A percentile compares a stretch with the other conserved stretches of the same genome.
Conservation (phyloP, 1,284 basidiomycete species). For the Fomitiporia mediterranea region DNA sequence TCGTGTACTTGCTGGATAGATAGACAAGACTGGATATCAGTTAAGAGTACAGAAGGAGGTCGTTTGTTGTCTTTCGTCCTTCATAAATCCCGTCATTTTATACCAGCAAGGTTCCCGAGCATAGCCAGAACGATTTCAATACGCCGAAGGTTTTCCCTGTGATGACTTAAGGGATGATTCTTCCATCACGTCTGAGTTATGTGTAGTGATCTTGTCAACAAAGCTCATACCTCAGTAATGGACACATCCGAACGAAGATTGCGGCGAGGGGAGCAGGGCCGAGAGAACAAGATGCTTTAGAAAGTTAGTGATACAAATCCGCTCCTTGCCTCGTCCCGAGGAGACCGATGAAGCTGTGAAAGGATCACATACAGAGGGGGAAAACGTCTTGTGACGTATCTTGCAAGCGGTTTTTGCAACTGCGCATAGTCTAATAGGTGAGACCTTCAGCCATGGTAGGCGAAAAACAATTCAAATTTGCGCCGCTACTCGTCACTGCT, state of each 20-base stretch:
- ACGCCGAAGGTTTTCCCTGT: neutral
- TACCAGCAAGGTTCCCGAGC: neutral
- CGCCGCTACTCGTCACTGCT: slow-evolving; percentile 5
- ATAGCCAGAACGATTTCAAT: neutral
- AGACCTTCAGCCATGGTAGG: neutral
- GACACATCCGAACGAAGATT: neutral
- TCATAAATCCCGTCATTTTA: neutral
- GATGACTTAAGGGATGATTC: neutral
- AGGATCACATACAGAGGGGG: neutral
- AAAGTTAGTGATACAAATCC: neutral
- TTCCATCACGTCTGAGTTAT: neutral
- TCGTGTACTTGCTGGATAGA: neutral
- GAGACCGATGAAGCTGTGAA: slow-evolving; percentile 3
- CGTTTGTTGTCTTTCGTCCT: neutral
- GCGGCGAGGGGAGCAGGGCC: neutral
- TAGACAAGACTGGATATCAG: neutral
- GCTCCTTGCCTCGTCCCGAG: neutral
- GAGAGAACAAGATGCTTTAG: neutral
- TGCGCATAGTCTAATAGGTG: too few relatives aligned
- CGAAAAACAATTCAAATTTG: neutral
- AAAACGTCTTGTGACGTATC: neutral
- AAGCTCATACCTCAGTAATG: neutral
- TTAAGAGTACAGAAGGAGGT: neutral
- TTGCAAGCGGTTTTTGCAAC: neutral
- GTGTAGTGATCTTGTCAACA: neutral